Evolutionary conservation across 306 rosid genomes (phyloP).

Genomic region (Casuarina cunninghamiana): DNA sequence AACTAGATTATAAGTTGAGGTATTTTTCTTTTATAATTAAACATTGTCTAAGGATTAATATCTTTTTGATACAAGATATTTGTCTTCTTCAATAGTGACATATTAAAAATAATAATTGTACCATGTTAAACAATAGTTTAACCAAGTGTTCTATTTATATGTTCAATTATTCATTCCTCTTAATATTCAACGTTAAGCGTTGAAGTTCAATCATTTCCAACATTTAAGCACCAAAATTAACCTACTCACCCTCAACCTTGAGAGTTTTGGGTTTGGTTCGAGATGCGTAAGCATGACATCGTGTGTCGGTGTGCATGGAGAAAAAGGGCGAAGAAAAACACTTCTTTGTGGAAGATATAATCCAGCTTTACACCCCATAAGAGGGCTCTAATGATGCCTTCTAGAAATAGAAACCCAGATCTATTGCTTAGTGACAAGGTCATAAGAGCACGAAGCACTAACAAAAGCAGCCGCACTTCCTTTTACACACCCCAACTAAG

Average conservation of each 20-base stretch:
- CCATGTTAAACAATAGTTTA: too few species aligned
- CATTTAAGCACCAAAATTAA: neutral
- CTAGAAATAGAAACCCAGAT: neutral
- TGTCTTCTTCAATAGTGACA: too few species aligned
- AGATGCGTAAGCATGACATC: neutral
- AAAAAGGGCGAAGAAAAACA: constrained; percentile 10
- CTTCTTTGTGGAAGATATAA: neutral
- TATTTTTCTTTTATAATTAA: too few species aligned
- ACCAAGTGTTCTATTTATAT: too few species aligned
- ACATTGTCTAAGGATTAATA: too few species aligned
- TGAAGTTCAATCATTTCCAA: too few species aligned
- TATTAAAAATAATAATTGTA: too few species aligned
- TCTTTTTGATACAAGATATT: too few species aligned
- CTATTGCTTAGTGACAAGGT: constrained; percentile 5
- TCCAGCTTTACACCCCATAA: constrained; percentile 29
- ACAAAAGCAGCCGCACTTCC: constrained; percentile 35
- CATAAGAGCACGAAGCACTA: constrained; percentile 32
- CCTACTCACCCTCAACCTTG: neutral
- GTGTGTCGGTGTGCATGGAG: neutral
- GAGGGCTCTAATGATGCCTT: constrained; percentile 9
- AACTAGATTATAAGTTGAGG: too few species aligned
- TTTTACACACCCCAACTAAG: constrained; percentile 20
- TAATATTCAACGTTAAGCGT: too few species aligned
- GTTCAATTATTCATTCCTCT: too few species aligned
- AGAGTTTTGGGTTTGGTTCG: constrained; percentile 14